Percentiles rank a stretch among this genome's conserved stretches.
Evolutionary conservation across 495 filamentous ascomycete genomes (phyloP).

Genomic region (Poronia punctata): DNA sequence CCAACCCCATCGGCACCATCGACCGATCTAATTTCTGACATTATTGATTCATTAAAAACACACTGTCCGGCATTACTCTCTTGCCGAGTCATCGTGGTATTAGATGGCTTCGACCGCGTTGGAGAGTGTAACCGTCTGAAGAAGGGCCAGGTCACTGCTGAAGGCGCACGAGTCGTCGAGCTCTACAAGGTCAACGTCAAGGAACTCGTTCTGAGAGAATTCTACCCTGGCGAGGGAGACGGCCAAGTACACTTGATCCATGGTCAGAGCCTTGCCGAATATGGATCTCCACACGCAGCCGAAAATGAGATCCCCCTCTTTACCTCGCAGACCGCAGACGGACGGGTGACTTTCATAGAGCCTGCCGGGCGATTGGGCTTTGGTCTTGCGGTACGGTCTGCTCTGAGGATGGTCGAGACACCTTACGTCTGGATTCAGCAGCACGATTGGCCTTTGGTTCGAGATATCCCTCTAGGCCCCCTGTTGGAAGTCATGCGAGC

Average conservation of each 20-base stretch:
- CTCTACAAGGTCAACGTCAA: slow-evolving; percentile 37
- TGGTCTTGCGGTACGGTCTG: slow-evolving; percentile 37
- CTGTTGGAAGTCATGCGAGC: slow-evolving; percentile 35
- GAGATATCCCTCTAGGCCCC: slow-evolving; percentile 30
- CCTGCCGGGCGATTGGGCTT: slow-evolving; percentile 37
- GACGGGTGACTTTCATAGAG: slow-evolving; percentile 34
- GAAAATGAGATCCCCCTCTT: slow-evolving; percentile 30
- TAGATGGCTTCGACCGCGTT: slow-evolving; percentile 41
- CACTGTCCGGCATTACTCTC: slow-evolving; percentile 26
- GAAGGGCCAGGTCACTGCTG: slow-evolving; percentile 37
- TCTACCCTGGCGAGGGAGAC: slow-evolving; percentile 9
- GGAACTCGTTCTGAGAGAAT: slow-evolving; percentile 26
- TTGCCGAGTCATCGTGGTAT: slow-evolving; percentile 35
- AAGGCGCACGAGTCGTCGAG: slow-evolving; percentile 27
- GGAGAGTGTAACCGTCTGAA: slow-evolving; percentile 32
- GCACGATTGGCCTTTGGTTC: slow-evolving; percentile 40
- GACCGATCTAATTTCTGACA: slow-evolving; percentile 33
- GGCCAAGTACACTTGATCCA: slow-evolving; percentile 5
- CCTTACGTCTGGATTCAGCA: slow-evolving; percentile 45
- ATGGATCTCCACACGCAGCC: slow-evolving; percentile 23
- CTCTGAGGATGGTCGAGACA: slow-evolving; percentile 31
- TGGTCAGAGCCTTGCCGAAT: slow-evolving; percentile 30
- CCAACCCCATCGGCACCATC: slow-evolving; percentile 43
- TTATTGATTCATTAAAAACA: slow-evolving; percentile 31
- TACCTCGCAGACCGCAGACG: slow-evolving; percentile 26